Evolutionary conservation across 495 filamentous ascomycete genomes (phyloP).

Genomic region (Podospora appendiculata): DNA sequence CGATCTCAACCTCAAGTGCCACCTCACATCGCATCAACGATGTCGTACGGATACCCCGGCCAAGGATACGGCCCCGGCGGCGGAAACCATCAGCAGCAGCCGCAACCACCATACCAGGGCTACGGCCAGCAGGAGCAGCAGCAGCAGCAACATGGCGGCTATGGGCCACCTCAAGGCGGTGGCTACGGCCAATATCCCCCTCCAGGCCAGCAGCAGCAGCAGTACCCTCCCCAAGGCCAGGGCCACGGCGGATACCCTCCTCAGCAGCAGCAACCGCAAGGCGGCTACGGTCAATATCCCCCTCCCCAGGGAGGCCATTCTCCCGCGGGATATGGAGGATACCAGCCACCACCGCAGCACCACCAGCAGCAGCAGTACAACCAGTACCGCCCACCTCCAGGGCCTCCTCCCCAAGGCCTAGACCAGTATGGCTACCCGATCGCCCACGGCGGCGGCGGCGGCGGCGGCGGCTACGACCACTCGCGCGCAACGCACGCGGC

Average conservation of each 20-base stretch:
- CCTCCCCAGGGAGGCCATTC: conserved; percentile 28
- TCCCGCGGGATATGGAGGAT: conserved; percentile 25
- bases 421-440: conserved; percentile 33
- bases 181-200: conserved; percentile 6
- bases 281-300: conserved; percentile 13
- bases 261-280: conserved; percentile 8
- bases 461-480: conserved; percentile 19
- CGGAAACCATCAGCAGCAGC: conserved; percentile 1
- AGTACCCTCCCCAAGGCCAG: conserved; percentile 15
- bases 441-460: conserved; percentile 3
- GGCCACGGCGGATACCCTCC: conserved; percentile 5
- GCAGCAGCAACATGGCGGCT: neutral
- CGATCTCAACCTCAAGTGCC: neutral
- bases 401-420: conserved; percentile 27
- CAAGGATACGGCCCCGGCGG: conserved; percentile 23
- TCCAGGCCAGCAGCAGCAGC: conserved; percentile 1
- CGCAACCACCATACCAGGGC: conserved; percentile 10
- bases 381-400: conserved; percentile 18
- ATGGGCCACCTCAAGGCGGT: neutral
- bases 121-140: conserved; percentile 1
- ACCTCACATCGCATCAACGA: neutral
- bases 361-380: conserved; percentile 13
- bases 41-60: conserved; percentile 27
- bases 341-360: conserved; percentile 11
- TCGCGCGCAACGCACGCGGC: conserved; percentile 35